Base-by-base conservation (phyloP, 305 asterid genomes). In the Fraxinus angustifolia region DNA sequence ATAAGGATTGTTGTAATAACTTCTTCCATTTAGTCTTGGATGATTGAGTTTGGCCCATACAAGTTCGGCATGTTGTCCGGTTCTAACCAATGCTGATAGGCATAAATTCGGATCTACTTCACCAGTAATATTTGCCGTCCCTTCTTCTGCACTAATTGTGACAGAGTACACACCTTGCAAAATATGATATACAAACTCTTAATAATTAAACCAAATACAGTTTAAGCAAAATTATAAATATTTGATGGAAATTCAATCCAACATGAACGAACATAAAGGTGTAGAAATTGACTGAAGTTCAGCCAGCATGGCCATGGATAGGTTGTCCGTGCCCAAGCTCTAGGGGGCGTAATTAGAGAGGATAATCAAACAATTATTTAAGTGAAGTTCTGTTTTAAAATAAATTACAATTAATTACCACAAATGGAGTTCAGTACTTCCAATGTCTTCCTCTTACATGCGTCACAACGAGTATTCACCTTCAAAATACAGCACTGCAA, bases 41-140 rank as follows among this genome's bases (percentile, higher is more conserved):
- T 85, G 88, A 12, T 68, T 81, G 10, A 87, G 79, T 65, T 76
- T 84, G 5, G 86, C 88, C 81, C 83, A 71, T 28, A 80, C 14
- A 1, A 87, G 36, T n/a, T 80, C 74, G 1, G 88, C 88, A 12
- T 87, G 88, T 0, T 72, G 68, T 3, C 84, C 86, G 21, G 84
- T 82, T 48, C 88, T 75, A 5, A 77, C 42, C 56, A 87, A 28
- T n/a, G 90, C 88, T 76, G 23, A 68, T 0, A 87, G 14, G 0
- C 88, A 87, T 21, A 40, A 30, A 82, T 80, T 87, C 0, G 90
- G 88, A 10, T 87, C 83, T 8, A 83, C 90, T 77, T 84, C 84
- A 1, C 88, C 90, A 0, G 14, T 31, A 4, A 84, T 85, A 16
- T 4, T 73, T 0, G 42, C 79, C 11, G 50, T 82, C 42, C 70